Evolutionary conservation across 2,329 filamentous ascomycete genomes (phyloP), one percentile per base, ranked within the genome.

Genomic region (Zymoseptoria tritici): DNA sequence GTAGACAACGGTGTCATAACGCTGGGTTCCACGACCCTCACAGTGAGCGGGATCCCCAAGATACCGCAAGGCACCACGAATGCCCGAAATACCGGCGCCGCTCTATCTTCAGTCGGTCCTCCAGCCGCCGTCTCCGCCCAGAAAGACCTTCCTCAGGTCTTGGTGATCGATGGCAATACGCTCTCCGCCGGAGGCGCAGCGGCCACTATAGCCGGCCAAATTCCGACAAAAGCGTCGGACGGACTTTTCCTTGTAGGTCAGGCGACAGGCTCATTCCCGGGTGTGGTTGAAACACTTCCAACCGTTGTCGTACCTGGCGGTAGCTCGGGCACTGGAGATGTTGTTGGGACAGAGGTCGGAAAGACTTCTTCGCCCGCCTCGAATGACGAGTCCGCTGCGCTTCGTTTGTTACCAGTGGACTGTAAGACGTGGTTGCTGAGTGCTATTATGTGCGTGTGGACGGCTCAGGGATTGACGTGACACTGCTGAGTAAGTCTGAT

Each of bases 171-270:
- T n/a, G 56, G 46, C 21, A 49, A n/a, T 2, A 56, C 56, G 9
- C 52, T 61, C 3, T 42, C 49, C 2, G 20, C 21, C 6, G 59
- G 54, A 9, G 56, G 56, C 1, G 36, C 56, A n/a, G 56, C 42
- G n/a, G 50, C 51, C 6, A 63, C 51, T 2, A 36, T 24, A 2
- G 19, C 16, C n/a, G 53, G 56, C 9, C 42, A 31, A 24, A 36
- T 42, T 4, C 21, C 58, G 19, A 58, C 29, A 3, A 29, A 56
- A 29, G 59, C 4, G 7, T 49, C 21, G n/a, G 49, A n/a, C 46
- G 61, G 58, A 2, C 49, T 62, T 9, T 22, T 53, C 19, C 42
- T 62, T 16, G 36, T 52, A 4, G n/a, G 49, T 7, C 13, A n/a
- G n/a, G 49, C 19, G 22, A 51, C 19, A 11, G 22, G 49, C 9